Conservation (phyloP, 2,329 filamentous ascomycete genomes). For the Colletotrichum plurivorum region DNA sequence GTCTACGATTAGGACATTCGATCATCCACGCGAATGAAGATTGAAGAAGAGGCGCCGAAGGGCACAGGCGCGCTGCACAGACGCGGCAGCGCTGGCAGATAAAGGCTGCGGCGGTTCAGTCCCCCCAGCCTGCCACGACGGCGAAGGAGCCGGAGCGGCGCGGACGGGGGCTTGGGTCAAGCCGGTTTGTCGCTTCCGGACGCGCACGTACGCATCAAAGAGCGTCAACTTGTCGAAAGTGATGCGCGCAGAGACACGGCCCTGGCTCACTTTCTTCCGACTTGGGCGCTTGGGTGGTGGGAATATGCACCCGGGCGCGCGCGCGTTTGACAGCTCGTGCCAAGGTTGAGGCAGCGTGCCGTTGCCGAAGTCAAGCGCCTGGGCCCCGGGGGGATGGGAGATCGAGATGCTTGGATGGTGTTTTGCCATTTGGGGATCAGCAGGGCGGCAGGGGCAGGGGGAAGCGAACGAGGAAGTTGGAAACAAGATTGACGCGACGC, state of each 20-base stretch:
- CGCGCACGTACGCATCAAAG: not conserved
- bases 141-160: not conserved
- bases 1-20: not conserved
- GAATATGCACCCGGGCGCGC: not conserved
- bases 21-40: not conserved
- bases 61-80: conserved; percentile 20
- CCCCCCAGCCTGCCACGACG: not conserved
- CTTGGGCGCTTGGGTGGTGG: not conserved
- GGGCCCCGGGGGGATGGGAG: not conserved
- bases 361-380: conserved; percentile 18
- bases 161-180: conserved; percentile 1
- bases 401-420: not conserved
- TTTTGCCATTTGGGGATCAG: too few species aligned
- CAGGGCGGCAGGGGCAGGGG: too few species aligned
- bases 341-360: conserved; percentile 24
- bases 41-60: conserved; percentile 18
- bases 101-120: not conserved
- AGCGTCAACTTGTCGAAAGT: too few species aligned
- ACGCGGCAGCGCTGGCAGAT: conserved; percentile 1
- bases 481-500: too few species aligned
- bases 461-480: too few species aligned
- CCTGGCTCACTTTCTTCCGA: too few species aligned
- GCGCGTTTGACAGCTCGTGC: conserved; percentile 19
- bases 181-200: not conserved
- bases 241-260: too few species aligned